Conservation (phyloP, 306 rosid species). For the Pyrus communis region DNA sequence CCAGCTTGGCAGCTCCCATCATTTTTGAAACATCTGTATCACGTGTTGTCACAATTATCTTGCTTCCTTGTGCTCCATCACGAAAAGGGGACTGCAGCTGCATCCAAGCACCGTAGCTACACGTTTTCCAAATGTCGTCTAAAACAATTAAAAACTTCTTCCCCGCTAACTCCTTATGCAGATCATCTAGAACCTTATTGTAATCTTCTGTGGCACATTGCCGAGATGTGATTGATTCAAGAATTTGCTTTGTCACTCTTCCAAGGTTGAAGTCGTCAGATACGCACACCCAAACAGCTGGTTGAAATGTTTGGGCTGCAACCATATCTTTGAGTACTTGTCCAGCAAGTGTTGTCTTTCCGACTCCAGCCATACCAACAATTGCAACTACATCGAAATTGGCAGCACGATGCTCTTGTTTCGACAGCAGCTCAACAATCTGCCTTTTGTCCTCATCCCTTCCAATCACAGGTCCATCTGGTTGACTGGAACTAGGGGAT, state of each 20-base stretch:
- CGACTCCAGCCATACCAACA: not conserved
- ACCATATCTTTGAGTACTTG: not conserved
- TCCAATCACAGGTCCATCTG: slow-evolving; percentile 10
- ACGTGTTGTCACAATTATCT: slow-evolving; percentile 20
- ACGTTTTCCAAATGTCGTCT: slow-evolving; percentile 20
- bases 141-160: slow-evolving; percentile 2
- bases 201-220: too few relatives aligned
- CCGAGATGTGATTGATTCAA: too few relatives aligned
- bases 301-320: not conserved
- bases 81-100: not conserved
- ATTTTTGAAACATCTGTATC: too few relatives aligned
- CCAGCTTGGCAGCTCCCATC: too few relatives aligned
- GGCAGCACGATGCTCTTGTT: not conserved
- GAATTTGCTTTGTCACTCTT: not conserved
- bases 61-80: slow-evolving; percentile 9
- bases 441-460: slow-evolving; percentile 3
- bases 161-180: not conserved
- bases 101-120: not conserved
- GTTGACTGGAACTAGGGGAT: not conserved
- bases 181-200: too few relatives aligned
- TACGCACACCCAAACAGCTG: not conserved
- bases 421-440: not conserved
- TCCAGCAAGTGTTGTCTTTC: not conserved
- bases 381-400: not conserved
- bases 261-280: not conserved